Evolutionary conservation across 2,329 filamentous ascomycete species (phyloP).

Genomic region (Epichloe sylvatica): DNA sequence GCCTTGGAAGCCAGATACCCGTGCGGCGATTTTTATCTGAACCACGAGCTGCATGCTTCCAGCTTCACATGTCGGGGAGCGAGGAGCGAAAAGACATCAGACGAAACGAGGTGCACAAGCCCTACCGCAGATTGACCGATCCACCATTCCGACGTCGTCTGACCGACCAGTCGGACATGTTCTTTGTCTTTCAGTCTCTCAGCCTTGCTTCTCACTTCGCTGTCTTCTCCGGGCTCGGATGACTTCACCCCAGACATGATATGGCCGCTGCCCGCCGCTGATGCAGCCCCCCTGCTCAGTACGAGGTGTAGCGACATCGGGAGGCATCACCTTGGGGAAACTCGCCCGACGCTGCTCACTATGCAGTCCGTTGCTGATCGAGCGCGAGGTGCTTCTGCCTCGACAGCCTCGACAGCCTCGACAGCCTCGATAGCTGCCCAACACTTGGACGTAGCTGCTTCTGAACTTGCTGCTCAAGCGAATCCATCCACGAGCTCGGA

Average conservation of each 20-base stretch:
- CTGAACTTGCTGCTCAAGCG: not conserved
- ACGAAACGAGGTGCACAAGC: not conserved
- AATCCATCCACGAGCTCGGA: not conserved
- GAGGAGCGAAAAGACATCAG: not conserved
- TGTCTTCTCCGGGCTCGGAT: not conserved
- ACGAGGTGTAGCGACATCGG: constrained; percentile 1
- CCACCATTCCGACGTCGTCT: not conserved
- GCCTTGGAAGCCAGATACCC: no score
- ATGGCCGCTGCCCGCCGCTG: constrained; percentile 6
- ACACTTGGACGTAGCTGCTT: not conserved
- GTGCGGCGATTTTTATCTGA: no score
- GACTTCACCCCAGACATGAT: constrained; percentile 5
- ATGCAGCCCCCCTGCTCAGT: constrained; percentile 4
- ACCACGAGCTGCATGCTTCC: no score
- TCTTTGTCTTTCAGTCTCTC: not conserved
- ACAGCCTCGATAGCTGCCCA: not conserved
- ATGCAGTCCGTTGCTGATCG: not conserved
- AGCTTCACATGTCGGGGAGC: not conserved
- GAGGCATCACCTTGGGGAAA: not conserved
- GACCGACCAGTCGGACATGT: not conserved
- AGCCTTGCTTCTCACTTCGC: not conserved
- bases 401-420: not conserved
- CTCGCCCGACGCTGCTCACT: not conserved
- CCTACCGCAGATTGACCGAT: not conserved
- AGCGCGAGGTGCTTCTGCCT: not conserved